Base-by-base conservation (phyloP, 2,329 filamentous ascomycete species). In the Neonectria faginata region DNA sequence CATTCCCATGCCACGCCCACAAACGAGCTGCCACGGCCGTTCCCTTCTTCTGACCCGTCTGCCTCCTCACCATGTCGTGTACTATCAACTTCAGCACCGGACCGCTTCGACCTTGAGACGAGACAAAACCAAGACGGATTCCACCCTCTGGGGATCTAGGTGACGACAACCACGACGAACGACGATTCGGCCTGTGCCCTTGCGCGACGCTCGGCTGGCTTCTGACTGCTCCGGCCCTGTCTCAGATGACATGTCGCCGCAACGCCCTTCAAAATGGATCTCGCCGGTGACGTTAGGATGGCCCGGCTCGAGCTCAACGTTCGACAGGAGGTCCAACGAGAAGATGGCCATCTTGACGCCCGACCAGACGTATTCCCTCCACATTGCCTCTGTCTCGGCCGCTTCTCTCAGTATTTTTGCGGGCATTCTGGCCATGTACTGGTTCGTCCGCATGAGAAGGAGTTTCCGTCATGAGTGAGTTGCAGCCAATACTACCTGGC, bases 381-480 rank as follows among this genome's bases (percentile, higher is more conserved):
- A 74, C 16, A 22, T 75, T 4, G 66, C 73, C 2, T 77, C 84
- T 1, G 70, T 89, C 18, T 70, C 76, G 3, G 73, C 81, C 25
- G 79, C 83, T 4, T 78, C 81, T 1, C 64, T 88, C 67, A 92
- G 90, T 70, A 79, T 92, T 33, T 57, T 84, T 3, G 82, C 86
- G 11, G 85, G 85, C 0, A 70, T 88, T 7, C 74, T 86, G 31
- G 84, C 88, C 2, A 84, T 91, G 44, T 91, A 90, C 78, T 93
- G 90, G 89, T 93, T 94, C 74, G 81, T 87, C 62, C 85, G 88
- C 66, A 94, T 94, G 90, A 85, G 88, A 69, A 86, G 91, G 73
- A 89, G 85, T 67, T 94, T 94, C 76, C 87, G 92, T 50, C 91
- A 94, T 64, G 71, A 75, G 75, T 73, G 58, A 79, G 86, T 79